phyloP scores from a whole-genome alignment of 306 rosid genomes.

The Dryas alaskensis region DNA sequence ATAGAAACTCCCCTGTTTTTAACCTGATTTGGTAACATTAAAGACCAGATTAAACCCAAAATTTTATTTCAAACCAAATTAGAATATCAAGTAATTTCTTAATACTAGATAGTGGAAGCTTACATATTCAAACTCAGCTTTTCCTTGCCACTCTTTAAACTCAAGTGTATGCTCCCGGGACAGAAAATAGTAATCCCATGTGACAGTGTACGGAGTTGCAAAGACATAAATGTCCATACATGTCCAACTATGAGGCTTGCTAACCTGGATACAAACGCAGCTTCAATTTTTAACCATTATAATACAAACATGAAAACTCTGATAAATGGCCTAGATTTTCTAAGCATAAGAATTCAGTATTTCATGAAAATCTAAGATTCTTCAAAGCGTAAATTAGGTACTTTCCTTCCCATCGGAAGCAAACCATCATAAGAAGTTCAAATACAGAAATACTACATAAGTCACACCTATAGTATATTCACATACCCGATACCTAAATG shows the following conservation, averaged over 20 bases:
- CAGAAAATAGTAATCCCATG: conserved; percentile 93
- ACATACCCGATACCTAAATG: background rate
- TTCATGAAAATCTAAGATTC: background rate
- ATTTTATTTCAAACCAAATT: conserved; percentile 11
- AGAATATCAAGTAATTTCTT: background rate
- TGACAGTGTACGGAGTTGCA: conserved; percentile 90
- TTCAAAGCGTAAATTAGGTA: background rate
- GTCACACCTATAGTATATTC: background rate
- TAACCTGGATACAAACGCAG: conserved; percentile 51
- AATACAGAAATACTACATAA: background rate
- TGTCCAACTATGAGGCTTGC: conserved; percentile 86
- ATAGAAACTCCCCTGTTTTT: conserved; percentile 75
- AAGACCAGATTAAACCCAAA: conserved; percentile 21
- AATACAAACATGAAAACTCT: background rate
- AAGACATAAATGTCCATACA: conserved; percentile 88
- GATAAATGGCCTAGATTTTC: background rate
- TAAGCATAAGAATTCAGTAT: background rate
- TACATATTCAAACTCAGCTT: conserved; percentile 84
- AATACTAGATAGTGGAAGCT: conserved; percentile 38
- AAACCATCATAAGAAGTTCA: background rate
- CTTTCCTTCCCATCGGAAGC: background rate
- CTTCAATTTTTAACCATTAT: background rate
- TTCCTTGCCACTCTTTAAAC: conserved; percentile 76
- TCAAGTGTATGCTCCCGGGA: conserved; percentile 93
- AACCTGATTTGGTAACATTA: conserved; percentile 54